A percentile compares a stretch with the other conserved stretches of the same genome.
These are phyloP conservation scores for Cryptosporidium ubiquitum DNA, from an alignment of 169 alveolate genomes.

Conservation along the genomic window DNA sequence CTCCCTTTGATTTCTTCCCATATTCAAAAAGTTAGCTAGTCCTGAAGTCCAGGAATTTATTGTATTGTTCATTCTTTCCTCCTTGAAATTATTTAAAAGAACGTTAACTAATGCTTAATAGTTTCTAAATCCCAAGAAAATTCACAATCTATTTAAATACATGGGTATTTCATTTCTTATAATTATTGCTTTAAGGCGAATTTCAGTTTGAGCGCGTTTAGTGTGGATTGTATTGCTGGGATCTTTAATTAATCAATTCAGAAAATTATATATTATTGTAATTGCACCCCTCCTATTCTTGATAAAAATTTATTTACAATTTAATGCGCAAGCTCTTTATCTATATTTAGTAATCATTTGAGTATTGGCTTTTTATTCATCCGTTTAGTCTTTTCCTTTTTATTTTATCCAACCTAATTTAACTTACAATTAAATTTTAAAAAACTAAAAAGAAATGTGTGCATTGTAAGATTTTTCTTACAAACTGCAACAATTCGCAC, in stretches of 20 bases:
- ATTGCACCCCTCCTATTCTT: background rate
- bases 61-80: constrained; percentile 21
- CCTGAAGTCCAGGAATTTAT: constrained; percentile 66
- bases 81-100: background rate
- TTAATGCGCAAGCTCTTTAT: background rate
- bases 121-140: background rate
- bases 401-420: no score
- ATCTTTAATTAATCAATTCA: constrained; percentile 7
- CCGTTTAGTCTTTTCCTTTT: no score
- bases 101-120: background rate
- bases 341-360: background rate
- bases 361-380: no score
- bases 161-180: background rate
- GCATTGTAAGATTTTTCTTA: background rate
- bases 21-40: constrained; percentile 52
- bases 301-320: background rate
- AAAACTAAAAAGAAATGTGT: no score
- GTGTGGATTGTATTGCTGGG: constrained; percentile 45
- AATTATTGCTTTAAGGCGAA: background rate
- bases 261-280: background rate
- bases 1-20: constrained; percentile 58
- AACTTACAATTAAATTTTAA: no score
- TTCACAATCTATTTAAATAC: background rate
- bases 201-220: constrained; percentile 29
- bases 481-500: background rate